Base-by-base conservation (phyloP, 192 early-diverging fungal genomes). In the Coemansia sp. region DNA sequence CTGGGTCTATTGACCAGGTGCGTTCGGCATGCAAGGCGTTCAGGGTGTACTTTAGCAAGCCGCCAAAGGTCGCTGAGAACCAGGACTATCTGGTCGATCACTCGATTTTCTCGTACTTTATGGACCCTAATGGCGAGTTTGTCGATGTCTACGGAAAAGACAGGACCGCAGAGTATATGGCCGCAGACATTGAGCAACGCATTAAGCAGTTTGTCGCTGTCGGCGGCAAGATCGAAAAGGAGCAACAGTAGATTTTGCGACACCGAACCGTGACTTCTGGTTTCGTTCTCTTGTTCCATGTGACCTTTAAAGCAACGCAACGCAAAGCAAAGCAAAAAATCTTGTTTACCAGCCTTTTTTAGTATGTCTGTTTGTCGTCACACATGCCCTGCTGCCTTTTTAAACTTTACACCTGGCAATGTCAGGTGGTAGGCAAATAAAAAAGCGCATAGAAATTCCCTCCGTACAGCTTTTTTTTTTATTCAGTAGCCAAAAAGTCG, bases 61-160 rank as follows among this genome's bases (percentile, higher is more conserved):
- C 97, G 36, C 96, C 95, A 18, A 81, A 89, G 62, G 86, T 90
- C 14, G 72, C 75, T 14, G 89, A 91, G 14, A 92, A 92, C 37
- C 88, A 92, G 60, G 96, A 99, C 71, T 99, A 99, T 73, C 78
- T 99, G 41, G 97, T 99, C 12, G 97, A 99, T 67, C 97, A 99
- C 73, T 95, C 94, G 43, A 99, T 99, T 74, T 99, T 97, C 81
- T 97, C 97, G 68, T 99, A 98, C 75, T 80, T 99, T 51, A 93
- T 99, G 87, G 91, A 92, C 58, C 95, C 93, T 8, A 88, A 95
- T 55, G 96, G 96, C 45, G 70, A 88, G 61, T 99, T 97, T 78
- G 83, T 96, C 22, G 93, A 94, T 18, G 92, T 92, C 39, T 99
- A 94, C 78, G 94, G 95, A 33, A 92, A 90, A 74, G 92, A 94